Conservation (phyloP, 352 stramenopile species). For the Phytophthora crassamura region DNA sequence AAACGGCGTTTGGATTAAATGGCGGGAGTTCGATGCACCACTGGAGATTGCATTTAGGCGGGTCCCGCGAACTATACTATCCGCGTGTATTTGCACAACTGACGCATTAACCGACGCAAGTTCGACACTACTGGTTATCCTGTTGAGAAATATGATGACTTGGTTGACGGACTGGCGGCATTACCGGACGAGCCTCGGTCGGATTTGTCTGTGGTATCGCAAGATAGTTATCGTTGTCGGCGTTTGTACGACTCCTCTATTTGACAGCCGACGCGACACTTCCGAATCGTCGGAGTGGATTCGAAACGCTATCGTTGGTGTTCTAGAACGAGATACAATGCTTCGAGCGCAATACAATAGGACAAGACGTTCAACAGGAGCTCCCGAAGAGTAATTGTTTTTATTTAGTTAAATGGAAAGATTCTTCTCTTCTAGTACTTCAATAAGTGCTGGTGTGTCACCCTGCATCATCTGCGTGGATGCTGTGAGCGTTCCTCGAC, state of each 20-base stretch:
- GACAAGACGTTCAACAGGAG: not conserved
- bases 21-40: not conserved
- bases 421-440: no score
- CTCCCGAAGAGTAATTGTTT: not conserved
- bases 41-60: not conserved
- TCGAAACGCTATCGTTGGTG: not conserved
- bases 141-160: not conserved
- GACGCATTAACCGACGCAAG: not conserved
- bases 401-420: no score
- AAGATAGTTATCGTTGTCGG: not conserved
- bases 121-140: not conserved
- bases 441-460: no score
- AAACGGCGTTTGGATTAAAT: constrained; percentile 12
- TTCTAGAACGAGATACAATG: not conserved
- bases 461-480: no score
- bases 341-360: not conserved
- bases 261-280: not conserved
- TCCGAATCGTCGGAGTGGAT: not conserved
- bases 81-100: constrained; percentile 3
- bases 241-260: not conserved
- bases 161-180: not conserved
- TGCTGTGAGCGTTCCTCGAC: no score
- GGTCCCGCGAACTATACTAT: not conserved
- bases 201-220: no score
- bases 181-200: not conserved